Conservation (phyloP, 768 basidiomycete genomes). For the Macrocybe gigantea region DNA sequence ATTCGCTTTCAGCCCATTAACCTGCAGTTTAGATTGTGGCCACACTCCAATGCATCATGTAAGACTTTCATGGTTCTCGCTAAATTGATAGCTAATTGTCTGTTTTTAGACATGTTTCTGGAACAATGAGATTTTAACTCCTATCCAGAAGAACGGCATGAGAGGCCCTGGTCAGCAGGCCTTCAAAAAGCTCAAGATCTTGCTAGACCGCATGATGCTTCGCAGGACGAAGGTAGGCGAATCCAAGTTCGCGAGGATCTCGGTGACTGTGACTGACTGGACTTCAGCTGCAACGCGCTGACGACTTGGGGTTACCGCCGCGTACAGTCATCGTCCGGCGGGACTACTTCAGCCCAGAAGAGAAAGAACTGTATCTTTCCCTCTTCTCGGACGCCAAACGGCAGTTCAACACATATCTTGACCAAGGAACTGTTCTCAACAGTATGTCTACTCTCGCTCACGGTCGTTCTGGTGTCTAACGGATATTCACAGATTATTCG, state of each 20-base stretch:
- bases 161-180: constrained; percentile 70
- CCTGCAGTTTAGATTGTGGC: constrained; percentile 53
- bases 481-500: constrained; percentile 60
- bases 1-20: background rate
- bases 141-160: constrained; percentile 91
- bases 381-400: constrained; percentile 91
- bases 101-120: constrained; percentile 79
- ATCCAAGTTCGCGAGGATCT: background rate
- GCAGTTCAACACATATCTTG: constrained; percentile 86
- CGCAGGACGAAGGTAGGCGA: constrained; percentile 70
- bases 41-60: constrained; percentile 85
- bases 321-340: constrained; percentile 82
- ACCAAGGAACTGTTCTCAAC: constrained; percentile 86
- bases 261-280: background rate
- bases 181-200: constrained; percentile 87
- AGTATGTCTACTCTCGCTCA: constrained; percentile 46
- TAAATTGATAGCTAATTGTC: constrained; percentile 4
- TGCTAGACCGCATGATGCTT: constrained; percentile 95
- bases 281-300: constrained; percentile 81
- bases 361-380: constrained; percentile 90
- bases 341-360: constrained; percentile 94
- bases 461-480: background rate
- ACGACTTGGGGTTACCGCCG: constrained; percentile 93
- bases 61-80: constrained; percentile 18
- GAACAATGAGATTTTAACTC: constrained; percentile 94